Percentiles rank a stretch among this genome's conserved stretches.
These are phyloP conservation scores for Dissophora globulifera DNA, from an alignment of 192 early-diverging fungal genomes.

Conservation along the genomic window DNA sequence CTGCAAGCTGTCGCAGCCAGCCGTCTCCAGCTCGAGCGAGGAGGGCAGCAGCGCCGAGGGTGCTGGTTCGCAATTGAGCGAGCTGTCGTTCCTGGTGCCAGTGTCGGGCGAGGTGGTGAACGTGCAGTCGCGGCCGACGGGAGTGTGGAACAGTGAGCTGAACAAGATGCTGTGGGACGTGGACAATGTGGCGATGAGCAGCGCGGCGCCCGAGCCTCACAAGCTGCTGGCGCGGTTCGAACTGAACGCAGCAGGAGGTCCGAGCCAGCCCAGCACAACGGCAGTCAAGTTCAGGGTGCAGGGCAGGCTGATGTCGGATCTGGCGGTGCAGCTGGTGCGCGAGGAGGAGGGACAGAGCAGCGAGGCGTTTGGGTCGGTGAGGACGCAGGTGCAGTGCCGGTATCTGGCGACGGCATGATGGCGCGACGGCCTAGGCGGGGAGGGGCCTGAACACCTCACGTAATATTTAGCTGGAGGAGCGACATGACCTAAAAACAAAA, in stretches of 20 bases:
- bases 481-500: no score
- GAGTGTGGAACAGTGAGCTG: conserved; percentile 60
- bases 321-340: conserved; percentile 6
- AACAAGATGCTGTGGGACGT: conserved; percentile 65
- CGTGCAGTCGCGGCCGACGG: conserved; percentile 61
- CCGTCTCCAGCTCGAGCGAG: no score
- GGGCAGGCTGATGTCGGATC: conserved; percentile 36
- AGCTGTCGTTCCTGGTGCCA: conserved; percentile 60
- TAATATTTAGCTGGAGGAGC: no score
- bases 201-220: conserved; percentile 28
- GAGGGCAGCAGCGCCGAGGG: background rate
- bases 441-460: no score
- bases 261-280: conserved; percentile 53
- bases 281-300: conserved; percentile 54
- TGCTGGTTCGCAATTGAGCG: conserved; percentile 17
- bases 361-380: conserved; percentile 28
- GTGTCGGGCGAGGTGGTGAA: conserved; percentile 57
- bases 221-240: conserved; percentile 60
- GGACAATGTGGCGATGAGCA: conserved; percentile 34
- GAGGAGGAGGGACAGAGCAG: conserved; percentile 3
- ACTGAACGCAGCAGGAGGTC: conserved; percentile 44
- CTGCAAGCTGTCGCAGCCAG: conserved; percentile 27
- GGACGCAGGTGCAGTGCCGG: conserved; percentile 55
- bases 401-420: conserved; percentile 29
- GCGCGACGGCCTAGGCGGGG: no score